A percentile compares a stretch with the other conserved stretches of the same genome.
phyloP scores from a whole-genome alignment of 345 rosid species.

The Physaria fendleri region DNA sequence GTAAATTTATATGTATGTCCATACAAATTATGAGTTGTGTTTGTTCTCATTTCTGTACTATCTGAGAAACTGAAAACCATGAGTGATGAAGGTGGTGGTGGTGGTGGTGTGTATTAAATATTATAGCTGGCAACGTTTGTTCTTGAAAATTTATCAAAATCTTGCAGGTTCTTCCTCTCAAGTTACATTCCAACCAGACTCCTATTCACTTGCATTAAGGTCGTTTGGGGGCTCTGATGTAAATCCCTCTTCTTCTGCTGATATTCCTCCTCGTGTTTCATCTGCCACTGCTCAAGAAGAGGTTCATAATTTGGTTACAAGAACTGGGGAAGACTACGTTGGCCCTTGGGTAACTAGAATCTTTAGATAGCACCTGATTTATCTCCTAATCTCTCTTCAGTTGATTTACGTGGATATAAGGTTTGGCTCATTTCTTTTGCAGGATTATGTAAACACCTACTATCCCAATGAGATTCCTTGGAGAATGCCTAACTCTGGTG shows the following conservation, averaged over 20 bases:
- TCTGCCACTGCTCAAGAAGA: slow-evolving; percentile 5
- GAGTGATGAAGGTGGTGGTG: too few species aligned
- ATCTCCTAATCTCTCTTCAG: neutral
- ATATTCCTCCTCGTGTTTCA: neutral
- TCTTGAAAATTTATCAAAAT: slow-evolving; percentile 7
- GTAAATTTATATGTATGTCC: neutral
- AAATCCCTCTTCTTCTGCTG: slow-evolving; percentile 1
- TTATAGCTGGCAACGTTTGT: neutral
- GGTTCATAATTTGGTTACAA: slow-evolving; percentile 11
- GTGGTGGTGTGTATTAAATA: too few species aligned
- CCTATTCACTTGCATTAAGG: slow-evolving; percentile 1
- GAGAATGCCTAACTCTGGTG: slow-evolving; percentile 65
- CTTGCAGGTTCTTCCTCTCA: slow-evolving; percentile 27
- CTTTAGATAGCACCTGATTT: neutral
- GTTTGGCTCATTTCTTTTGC: slow-evolving; percentile 19
- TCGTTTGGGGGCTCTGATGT: slow-evolving; percentile 13
- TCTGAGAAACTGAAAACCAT: neutral
- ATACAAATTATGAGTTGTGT: neutral
- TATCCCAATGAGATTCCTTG: slow-evolving; percentile 72
- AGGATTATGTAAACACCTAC: slow-evolving; percentile 43
- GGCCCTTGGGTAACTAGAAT: slow-evolving; percentile 25
- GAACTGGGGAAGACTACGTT: slow-evolving; percentile 1
- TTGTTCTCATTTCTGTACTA: neutral
- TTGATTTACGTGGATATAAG: slow-evolving; percentile 3
- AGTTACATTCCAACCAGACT: slow-evolving; percentile 25